These are phyloP conservation scores for Pseudogymnoascus sp. DNA, from an alignment of 2,329 filamentous ascomycete genomes.

Conservation along the genomic window DNA sequence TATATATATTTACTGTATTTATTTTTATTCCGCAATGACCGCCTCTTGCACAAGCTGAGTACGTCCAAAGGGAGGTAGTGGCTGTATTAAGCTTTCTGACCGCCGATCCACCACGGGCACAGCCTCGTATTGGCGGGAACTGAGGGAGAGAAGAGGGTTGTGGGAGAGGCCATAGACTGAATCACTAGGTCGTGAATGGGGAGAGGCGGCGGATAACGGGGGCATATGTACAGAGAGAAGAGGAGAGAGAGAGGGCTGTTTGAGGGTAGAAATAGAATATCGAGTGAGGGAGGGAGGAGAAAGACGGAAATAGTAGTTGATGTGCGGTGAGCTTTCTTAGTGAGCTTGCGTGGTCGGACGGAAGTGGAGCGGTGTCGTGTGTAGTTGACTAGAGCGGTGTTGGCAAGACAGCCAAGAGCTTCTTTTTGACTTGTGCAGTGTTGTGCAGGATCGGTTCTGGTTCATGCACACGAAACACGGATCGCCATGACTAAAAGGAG, in stretches of 20 bases:
- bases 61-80: neutral
- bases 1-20: neutral
- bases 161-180: conserved; percentile 2
- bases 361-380: conserved; percentile 3
- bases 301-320: neutral
- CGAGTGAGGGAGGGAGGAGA: neutral
- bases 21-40: neutral
- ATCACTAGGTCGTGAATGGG: neutral
- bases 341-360: neutral
- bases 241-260: neutral
- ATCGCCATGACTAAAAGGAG: neutral
- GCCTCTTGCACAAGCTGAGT: neutral
- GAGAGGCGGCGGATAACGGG: neutral
- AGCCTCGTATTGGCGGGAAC: neutral
- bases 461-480: conserved; percentile 1
- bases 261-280: neutral
- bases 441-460: neutral
- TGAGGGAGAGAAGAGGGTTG: neutral
- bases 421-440: conserved; percentile 1
- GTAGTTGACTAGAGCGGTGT: neutral
- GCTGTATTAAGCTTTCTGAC: neutral
- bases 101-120: neutral
- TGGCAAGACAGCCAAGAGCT: conserved; percentile 1
- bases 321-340: neutral
- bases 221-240: neutral